A percentile compares a stretch with the other conserved stretches of the same genome.
Evolutionary conservation across 805 yeast species (phyloP).

Genomic region (Nakazawaea anatomiae): DNA sequence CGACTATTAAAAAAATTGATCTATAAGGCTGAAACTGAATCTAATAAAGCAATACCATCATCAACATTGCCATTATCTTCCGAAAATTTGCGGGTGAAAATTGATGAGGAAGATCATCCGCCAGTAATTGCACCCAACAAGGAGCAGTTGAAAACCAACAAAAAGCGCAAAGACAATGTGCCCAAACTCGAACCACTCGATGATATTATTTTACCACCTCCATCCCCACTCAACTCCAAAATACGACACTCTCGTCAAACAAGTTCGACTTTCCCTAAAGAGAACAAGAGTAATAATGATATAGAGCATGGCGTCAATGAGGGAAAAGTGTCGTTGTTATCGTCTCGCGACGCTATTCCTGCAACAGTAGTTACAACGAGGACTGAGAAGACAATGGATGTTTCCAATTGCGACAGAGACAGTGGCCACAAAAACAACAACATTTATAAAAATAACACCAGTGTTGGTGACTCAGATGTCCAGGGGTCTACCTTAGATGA

Average conservation of each 20-base stretch:
- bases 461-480: no score
- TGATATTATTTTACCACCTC: not conserved
- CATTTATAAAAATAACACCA: not conserved
- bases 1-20: constrained; percentile 5
- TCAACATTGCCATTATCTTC: not conserved
- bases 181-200: not conserved
- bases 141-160: no score
- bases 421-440: not conserved
- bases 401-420: no score
- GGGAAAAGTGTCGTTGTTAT: no score
- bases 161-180: not conserved
- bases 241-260: not conserved
- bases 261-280: no score
- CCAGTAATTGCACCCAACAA: no score
- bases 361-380: no score
- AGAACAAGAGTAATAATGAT: no score
- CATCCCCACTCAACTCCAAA: not conserved
- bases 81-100: not conserved
- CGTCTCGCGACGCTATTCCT: no score
- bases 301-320: no score
- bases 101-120: not conserved
- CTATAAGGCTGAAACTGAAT: not conserved
- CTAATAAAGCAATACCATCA: not conserved
- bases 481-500: not conserved
- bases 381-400: no score